phyloP scores from a whole-genome alignment of 345 rosid species.

The Hibiscus tridactylites region DNA sequence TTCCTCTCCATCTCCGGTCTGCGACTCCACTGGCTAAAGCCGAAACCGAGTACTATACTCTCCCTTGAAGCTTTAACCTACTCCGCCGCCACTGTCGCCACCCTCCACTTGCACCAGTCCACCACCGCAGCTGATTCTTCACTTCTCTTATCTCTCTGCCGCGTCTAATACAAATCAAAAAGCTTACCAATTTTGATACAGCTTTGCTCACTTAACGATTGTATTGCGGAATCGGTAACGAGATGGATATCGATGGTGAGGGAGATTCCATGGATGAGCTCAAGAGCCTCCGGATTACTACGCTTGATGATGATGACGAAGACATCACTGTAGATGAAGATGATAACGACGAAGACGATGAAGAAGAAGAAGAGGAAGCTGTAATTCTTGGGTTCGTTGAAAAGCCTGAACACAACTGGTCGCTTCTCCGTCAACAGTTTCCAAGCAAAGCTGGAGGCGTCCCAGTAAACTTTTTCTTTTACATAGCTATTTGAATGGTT shows the following conservation, averaged over 20 bases:
- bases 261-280: slow-evolving; percentile 43
- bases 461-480: slow-evolving; percentile 37
- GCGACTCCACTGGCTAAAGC: too few species aligned
- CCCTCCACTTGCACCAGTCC: neutral
- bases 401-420: slow-evolving; percentile 53
- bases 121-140: neutral
- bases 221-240: neutral
- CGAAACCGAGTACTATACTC: neutral
- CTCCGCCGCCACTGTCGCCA: neutral
- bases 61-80: neutral
- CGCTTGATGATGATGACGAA: slow-evolving; percentile 39
- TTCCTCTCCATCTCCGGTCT: too few species aligned
- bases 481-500: neutral
- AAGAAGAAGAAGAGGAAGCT: slow-evolving; percentile 43
- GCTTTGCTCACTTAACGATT: neutral
- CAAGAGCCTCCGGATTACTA: slow-evolving; percentile 48
- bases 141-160: neutral
- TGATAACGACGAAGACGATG: slow-evolving; percentile 41
- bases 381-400: slow-evolving; percentile 66
- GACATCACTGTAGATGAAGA: slow-evolving; percentile 17
- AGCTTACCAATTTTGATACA: neutral
- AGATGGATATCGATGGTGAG: slow-evolving; percentile 25
- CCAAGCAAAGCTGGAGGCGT: slow-evolving; percentile 87
- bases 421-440: slow-evolving; percentile 60
- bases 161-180: neutral